Evolutionary conservation across 352 stramenopile genomes (phyloP).

Genomic region (Phytophthora pini): DNA sequence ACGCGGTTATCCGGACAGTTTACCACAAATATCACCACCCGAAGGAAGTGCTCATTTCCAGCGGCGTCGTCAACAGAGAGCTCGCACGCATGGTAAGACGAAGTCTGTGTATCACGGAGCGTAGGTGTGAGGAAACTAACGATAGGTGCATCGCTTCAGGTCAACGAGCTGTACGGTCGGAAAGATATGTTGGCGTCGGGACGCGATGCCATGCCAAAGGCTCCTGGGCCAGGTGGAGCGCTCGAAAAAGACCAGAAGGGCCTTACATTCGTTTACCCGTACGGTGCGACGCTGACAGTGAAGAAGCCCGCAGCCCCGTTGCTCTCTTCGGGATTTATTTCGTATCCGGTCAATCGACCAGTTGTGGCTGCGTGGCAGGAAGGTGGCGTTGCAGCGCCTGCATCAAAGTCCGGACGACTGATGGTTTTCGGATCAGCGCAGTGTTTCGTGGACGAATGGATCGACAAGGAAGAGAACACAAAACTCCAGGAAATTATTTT

Average conservation of each 20-base stretch:
- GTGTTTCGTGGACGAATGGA: constrained; percentile 95
- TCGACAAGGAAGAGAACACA: constrained; percentile 96
- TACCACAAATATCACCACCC: constrained; percentile 98
- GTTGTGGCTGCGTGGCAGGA: constrained; percentile 92
- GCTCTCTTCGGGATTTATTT: constrained; percentile 94
- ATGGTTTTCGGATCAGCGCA: constrained; percentile 92
- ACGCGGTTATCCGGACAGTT: constrained; percentile 92
- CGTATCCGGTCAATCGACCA: constrained; percentile 95
- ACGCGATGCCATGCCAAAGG: constrained; percentile 3
- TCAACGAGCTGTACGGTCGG: constrained; percentile 70
- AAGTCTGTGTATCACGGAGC: no score
- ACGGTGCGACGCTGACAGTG: constrained; percentile 94
- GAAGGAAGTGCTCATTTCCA: constrained; percentile 96
- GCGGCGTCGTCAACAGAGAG: constrained; percentile 94
- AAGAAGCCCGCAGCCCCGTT: constrained; percentile 89
- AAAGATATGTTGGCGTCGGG: constrained; percentile 57
- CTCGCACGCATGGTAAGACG: constrained; percentile 75
- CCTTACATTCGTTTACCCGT: constrained; percentile 96
- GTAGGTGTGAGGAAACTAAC: not conserved
- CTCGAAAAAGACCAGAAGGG: constrained; percentile 87
- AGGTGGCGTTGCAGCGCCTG: constrained; percentile 64
- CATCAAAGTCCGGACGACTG: constrained; percentile 65
- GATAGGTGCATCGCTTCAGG: constrained; percentile 22
- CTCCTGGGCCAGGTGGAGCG: constrained; percentile 39
- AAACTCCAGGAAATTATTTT: constrained; percentile 94